Base-by-base conservation (phyloP, 495 filamentous ascomycete species). In the Penicillium roqueforti region DNA sequence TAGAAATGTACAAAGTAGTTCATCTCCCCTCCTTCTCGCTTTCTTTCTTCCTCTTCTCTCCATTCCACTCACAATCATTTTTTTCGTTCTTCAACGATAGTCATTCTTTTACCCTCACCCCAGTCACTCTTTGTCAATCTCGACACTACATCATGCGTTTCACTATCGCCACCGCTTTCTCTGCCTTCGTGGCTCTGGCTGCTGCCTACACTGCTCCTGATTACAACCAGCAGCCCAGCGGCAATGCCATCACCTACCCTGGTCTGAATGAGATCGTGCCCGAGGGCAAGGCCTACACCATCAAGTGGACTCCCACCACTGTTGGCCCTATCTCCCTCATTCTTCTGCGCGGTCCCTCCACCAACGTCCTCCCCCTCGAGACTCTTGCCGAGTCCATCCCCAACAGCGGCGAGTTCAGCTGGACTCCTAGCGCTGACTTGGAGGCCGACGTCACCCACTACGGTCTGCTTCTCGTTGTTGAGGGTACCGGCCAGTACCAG, bases 391-490 rank as follows among this genome's bases (percentile, higher is more conserved):
- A 85, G 65, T 64, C 66, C 36, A 77, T 81, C 63, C 46, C 60
- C 58, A 88, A 88, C 77, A 74, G 58, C 42, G 86, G 86, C 49
- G 58, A 54, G 56, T 87, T 67, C 76, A 38, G 47, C 14, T 88
- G 83, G 83, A 81, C 77, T 28, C 81, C 80, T 25, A 47, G 69
- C 32, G 63, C 73, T 40, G 54, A 54, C 40, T 78, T 88, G 31
- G 68, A 71, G 52, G 58, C 68, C 46, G 77, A 80, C 44, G 59
- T 57, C 47, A 77, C 75, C 57, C 71, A 84, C 70, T 89, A 88
- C 70, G 86, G 84, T 54, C 71, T 88, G 52, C 76, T 86, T 58
- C 66, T 89, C 56, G 84, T 87, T 54, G 80, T 77, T 34, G 82
- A 86, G 64, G 70, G 66, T 9, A 81, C 75, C 53, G 82, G 84